phyloP scores from a whole-genome alignment of 352 stramenopile species.

The Globisporangium uncinulatum region DNA sequence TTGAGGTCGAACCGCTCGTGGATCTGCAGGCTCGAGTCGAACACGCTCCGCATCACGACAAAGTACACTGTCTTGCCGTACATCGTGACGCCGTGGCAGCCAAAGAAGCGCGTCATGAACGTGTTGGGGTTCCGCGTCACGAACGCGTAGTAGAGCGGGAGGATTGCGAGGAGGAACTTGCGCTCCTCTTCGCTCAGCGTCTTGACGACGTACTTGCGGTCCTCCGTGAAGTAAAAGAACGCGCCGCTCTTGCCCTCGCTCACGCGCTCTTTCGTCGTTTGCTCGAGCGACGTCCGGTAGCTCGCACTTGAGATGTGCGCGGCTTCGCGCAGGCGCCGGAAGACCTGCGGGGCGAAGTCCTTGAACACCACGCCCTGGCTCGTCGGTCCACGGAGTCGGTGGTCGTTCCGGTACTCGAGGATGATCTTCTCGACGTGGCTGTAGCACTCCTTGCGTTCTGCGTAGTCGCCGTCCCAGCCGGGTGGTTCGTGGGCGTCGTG shows the following conservation, averaged over 20 bases:
- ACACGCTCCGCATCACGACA: conserved; percentile 83
- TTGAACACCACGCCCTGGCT: conserved; percentile 72
- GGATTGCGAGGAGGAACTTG: conserved; percentile 64
- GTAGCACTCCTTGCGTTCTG: conserved; percentile 65
- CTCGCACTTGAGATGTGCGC: conserved; percentile 54
- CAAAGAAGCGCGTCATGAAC: conserved; percentile 79
- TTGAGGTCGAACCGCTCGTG: conserved; percentile 82
- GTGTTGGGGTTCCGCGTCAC: conserved; percentile 62
- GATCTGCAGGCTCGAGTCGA: conserved; percentile 71
- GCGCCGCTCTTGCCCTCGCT: conserved; percentile 78
- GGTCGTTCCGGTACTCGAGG: conserved; percentile 59
- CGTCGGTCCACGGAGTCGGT: conserved; percentile 22
- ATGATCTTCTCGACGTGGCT: conserved; percentile 72
- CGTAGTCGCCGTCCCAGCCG: conserved; percentile 27
- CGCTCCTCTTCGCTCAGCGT: conserved; percentile 72
- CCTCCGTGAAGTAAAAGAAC: conserved; percentile 83
- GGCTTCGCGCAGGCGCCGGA: conserved; percentile 59
- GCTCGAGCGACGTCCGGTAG: conserved; percentile 62
- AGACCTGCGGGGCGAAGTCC: conserved; percentile 76
- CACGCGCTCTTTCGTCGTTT: conserved; percentile 74
- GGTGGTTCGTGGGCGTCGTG: neutral
- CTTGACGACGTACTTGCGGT: conserved; percentile 83
- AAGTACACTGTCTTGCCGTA: conserved; percentile 84
- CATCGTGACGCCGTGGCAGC: conserved; percentile 79
- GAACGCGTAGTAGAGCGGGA: conserved; percentile 68